phyloP scores from a whole-genome alignment of 305 asterid species.

The Vinca major region DNA sequence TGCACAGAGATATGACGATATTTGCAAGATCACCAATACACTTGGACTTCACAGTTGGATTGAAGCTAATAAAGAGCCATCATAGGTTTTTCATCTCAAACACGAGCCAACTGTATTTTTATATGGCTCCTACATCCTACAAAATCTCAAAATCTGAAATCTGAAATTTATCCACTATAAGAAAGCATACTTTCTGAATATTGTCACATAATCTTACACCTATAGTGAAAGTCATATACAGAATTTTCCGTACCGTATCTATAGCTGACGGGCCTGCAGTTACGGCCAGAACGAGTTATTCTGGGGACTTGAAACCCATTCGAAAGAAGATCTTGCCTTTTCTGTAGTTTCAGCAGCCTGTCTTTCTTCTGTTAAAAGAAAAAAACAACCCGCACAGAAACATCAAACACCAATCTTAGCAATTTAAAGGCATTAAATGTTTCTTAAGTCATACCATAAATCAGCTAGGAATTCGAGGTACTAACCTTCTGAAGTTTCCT shows the following conservation, averaged over 20 bases:
- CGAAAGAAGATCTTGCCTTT: conserved; percentile 34
- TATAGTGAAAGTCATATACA: not conserved
- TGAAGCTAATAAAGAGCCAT: not conserved
- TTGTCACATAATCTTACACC: not conserved
- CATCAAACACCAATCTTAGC: conserved; percentile 12
- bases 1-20: not conserved
- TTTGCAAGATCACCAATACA: not conserved
- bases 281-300: conserved; percentile 53
- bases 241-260: conserved; percentile 41
- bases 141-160: not conserved
- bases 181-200: not conserved
- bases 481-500: conserved; percentile 67
- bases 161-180: not conserved
- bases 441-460: conserved; percentile 6
- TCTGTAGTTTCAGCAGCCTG: conserved; percentile 31
- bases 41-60: not conserved
- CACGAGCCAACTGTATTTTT: not conserved
- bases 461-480: conserved; percentile 12
- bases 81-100: not conserved
- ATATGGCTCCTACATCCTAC: not conserved
- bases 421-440: not conserved
- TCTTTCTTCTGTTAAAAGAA: conserved; percentile 56
- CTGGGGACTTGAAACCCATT: conserved; percentile 35
- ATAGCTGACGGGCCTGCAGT: conserved; percentile 47
- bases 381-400: conserved; percentile 9